Evolutionary conservation across 257 asterid genomes (phyloP), one percentile per base, ranked within the genome.

Genomic region (Plantago elongata): DNA sequence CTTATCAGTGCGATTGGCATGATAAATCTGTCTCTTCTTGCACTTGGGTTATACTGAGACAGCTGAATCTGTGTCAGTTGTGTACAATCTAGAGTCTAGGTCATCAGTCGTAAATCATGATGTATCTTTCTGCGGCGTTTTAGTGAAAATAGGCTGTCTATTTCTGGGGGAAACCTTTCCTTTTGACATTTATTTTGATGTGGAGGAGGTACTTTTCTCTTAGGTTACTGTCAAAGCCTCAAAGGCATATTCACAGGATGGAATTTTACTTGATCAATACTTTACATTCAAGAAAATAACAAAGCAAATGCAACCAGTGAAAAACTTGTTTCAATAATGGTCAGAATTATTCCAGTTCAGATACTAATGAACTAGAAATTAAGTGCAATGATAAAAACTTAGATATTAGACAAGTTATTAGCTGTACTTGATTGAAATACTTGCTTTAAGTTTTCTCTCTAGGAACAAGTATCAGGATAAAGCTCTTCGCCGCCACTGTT

Each of bases 381-480:
- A 22, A 22, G 27, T 22, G 27, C 1, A 22, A 22, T 22, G 27
- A 22, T 1, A 22, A 22, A 22, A 1, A 1, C 27, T 22, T 22
- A 22, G 27, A 22, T 22, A 22, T 2, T 22, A 22, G 27, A 22
- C 27, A 34, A 34, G 5, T 34, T 34, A 34, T 34, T 34, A 7
- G 5, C 7, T 5, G 40, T 34, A 34, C 40, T 59, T 73, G 48
- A 61, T 77, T 78, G 17, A 65, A 70, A 66, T 59, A 77, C 64
- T 68, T 64, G 77, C 69, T 38, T 51, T 81, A 84, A 85, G 94
- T 74, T 79, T 81, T 75, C 81, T 67, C 61, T 68, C 16, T 70
- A 34, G 80, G 84, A 69, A 78, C 62, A 34, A 34, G 8, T 4
- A 34, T 73, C 65, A 67, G 59, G 69, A 74, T 70, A 65, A 68